These are phyloP conservation scores for Russula lepida DNA, from an alignment of 768 basidiomycete genomes.

Conservation along the genomic window DNA sequence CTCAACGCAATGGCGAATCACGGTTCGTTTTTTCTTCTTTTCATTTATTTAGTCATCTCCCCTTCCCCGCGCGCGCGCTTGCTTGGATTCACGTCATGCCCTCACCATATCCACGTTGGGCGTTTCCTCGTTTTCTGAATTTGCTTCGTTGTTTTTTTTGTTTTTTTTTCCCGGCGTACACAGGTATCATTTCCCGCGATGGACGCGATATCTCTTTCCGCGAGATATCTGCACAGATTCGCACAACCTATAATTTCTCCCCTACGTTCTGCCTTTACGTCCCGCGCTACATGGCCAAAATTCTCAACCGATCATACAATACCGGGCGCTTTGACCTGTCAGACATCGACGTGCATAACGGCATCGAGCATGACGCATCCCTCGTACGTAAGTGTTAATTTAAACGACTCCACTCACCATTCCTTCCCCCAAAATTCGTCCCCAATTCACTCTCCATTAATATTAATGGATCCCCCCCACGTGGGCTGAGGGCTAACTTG, in stretches of 20 bases:
- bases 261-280: constrained; percentile 61
- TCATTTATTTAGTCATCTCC: too few relatives aligned
- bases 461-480: too few relatives aligned
- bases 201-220: constrained; percentile 64
- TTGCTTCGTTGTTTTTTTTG: background rate
- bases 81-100: background rate
- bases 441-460: too few relatives aligned
- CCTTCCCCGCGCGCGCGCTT: too few relatives aligned
- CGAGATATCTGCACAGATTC: constrained; percentile 36
- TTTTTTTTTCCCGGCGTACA: background rate
- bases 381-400: constrained; percentile 49
- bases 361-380: constrained; percentile 65
- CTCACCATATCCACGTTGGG: background rate
- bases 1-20: constrained; percentile 81
- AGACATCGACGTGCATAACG: constrained; percentile 66
- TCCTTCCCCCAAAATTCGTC: too few relatives aligned
- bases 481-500: background rate
- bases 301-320: constrained; percentile 48
- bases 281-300: constrained; percentile 48
- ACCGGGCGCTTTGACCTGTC: constrained; percentile 53
- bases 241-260: constrained; percentile 59
- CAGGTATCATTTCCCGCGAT: constrained; percentile 45
- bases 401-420: too few relatives aligned
- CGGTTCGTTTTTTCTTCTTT: constrained; percentile 35
- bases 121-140: background rate